Percentiles rank a stretch among this genome's conserved stretches.
Conservation (phyloP, 2,329 filamentous ascomycete genomes). For the Aphanocladium album region DNA sequence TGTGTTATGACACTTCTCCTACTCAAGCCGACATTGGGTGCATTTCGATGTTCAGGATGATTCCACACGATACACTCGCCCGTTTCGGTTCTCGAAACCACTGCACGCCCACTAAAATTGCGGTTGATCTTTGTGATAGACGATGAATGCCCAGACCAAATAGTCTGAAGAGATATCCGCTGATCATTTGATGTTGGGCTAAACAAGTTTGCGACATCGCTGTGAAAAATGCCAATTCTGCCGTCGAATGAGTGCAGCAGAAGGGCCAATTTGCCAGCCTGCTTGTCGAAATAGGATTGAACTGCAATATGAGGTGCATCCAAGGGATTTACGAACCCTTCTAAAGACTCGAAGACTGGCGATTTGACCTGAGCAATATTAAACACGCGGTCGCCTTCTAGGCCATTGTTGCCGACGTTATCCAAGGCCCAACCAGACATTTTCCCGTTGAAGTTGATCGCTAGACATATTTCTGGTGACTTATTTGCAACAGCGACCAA, state of each 20-base stretch:
- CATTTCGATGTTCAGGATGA: slow-evolving; percentile 43
- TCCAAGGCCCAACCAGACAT: slow-evolving; percentile 94
- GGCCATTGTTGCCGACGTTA: slow-evolving; percentile 68
- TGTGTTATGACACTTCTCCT: slow-evolving; percentile 65
- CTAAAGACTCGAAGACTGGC: slow-evolving; percentile 44
- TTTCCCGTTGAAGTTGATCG: slow-evolving; percentile 75
- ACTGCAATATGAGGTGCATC: slow-evolving; percentile 56
- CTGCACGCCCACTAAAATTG: slow-evolving; percentile 72
- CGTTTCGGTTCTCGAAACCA: slow-evolving; percentile 73
- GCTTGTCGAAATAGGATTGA: slow-evolving; percentile 64
- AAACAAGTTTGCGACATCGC: slow-evolving; percentile 72
- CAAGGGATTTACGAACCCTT: slow-evolving; percentile 22
- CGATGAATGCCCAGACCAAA: slow-evolving; percentile 80
- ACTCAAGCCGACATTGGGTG: slow-evolving; percentile 46
- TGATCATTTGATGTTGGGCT: slow-evolving; percentile 60
- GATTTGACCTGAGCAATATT: slow-evolving; percentile 76
- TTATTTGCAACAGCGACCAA: slow-evolving; percentile 81
- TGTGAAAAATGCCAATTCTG: slow-evolving; percentile 74
- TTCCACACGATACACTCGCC: slow-evolving; percentile 83
- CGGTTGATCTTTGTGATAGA: slow-evolving; percentile 81
- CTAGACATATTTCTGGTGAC: slow-evolving; percentile 79
- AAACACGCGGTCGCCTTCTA: slow-evolving; percentile 66
- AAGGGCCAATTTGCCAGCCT: slow-evolving; percentile 62
- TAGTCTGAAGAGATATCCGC: slow-evolving; percentile 57
- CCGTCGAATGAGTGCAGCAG: slow-evolving; percentile 83